These are phyloP conservation scores for Trypanosomatidae sp. DNA, from an alignment of 208 protist genomes.

Conservation along the genomic window DNA sequence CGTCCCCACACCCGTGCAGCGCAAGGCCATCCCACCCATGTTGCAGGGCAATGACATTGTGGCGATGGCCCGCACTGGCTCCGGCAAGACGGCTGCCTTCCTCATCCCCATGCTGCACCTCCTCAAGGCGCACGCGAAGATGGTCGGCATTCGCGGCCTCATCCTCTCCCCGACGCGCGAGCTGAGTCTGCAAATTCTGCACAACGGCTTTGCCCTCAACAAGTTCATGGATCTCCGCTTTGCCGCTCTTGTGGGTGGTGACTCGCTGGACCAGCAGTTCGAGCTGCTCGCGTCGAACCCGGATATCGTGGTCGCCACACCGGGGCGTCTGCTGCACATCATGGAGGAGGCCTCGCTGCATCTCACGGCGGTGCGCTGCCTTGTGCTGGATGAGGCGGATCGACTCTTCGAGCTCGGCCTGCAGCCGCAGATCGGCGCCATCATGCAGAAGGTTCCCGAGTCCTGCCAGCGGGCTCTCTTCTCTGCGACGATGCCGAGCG, in stretches of 20 bases:
- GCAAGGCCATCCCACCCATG: slow-evolving; percentile 95
- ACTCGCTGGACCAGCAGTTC: slow-evolving; percentile 98
- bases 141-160: slow-evolving; percentile 95
- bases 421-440: slow-evolving; percentile 95
- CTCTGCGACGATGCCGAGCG: slow-evolving; percentile 97
- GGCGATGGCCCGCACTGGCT: slow-evolving; percentile 99
- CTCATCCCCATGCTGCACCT: slow-evolving; percentile 97
- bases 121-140: slow-evolving; percentile 89
- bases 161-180: slow-evolving; percentile 99
- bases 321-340: slow-evolving; percentile 98
- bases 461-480: slow-evolving; percentile 97
- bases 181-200: slow-evolving; percentile 97
- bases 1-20: slow-evolving; percentile 99
- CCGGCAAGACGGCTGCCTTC: slow-evolving; percentile 99
- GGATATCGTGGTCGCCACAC: slow-evolving; percentile 99
- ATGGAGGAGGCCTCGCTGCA: slow-evolving; percentile 95
- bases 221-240: slow-evolving; percentile 93
- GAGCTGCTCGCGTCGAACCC: slow-evolving; percentile 95
- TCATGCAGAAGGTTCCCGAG: slow-evolving; percentile 94
- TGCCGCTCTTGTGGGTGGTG: slow-evolving; percentile 97
- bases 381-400: slow-evolving; percentile 99
- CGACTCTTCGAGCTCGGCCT: slow-evolving; percentile 98
- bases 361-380: slow-evolving; percentile 89
- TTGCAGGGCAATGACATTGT: slow-evolving; percentile 97
- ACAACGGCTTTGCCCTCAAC: slow-evolving; percentile 94